phyloP scores from a whole-genome alignment of 2,329 filamentous ascomycete species.

The Aspergillus oerlinghausenensis region DNA sequence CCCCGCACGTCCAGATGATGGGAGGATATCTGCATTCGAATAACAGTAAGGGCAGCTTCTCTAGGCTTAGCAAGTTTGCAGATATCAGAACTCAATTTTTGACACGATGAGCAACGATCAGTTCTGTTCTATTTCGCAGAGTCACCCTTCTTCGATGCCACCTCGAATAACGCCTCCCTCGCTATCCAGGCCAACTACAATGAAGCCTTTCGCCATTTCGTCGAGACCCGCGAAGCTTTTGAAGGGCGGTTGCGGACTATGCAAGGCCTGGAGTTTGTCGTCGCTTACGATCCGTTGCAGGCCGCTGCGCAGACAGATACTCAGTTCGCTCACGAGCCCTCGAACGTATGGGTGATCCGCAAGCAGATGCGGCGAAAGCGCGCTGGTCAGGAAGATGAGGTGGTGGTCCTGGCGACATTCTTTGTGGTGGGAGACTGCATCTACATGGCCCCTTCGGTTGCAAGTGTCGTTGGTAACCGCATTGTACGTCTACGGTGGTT shows the following conservation, averaged over 20 bases:
- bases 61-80: neutral
- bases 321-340: constrained; percentile 42
- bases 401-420: constrained; percentile 54
- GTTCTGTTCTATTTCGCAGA: constrained; percentile 60
- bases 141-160: constrained; percentile 60
- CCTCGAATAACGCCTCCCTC: constrained; percentile 57
- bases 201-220: constrained; percentile 45
- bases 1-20: constrained; percentile 44
- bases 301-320: constrained; percentile 39
- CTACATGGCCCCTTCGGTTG: constrained; percentile 58
- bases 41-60: constrained; percentile 31
- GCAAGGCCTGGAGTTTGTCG: constrained; percentile 56
- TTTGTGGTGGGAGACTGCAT: constrained; percentile 58
- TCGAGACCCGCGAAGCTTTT: constrained; percentile 53
- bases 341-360: constrained; percentile 56
- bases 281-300: constrained; percentile 54
- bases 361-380: constrained; percentile 52
- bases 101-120: constrained; percentile 18
- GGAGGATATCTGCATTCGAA: constrained; percentile 43
- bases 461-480: constrained; percentile 53
- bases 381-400: constrained; percentile 42
- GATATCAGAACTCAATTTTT: neutral
- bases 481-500: constrained; percentile 39
- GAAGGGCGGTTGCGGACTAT: constrained; percentile 52
- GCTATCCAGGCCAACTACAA: constrained; percentile 50